Conservation (phyloP, 1,284 basidiomycete species). For the Trametes polyzona region DNA sequence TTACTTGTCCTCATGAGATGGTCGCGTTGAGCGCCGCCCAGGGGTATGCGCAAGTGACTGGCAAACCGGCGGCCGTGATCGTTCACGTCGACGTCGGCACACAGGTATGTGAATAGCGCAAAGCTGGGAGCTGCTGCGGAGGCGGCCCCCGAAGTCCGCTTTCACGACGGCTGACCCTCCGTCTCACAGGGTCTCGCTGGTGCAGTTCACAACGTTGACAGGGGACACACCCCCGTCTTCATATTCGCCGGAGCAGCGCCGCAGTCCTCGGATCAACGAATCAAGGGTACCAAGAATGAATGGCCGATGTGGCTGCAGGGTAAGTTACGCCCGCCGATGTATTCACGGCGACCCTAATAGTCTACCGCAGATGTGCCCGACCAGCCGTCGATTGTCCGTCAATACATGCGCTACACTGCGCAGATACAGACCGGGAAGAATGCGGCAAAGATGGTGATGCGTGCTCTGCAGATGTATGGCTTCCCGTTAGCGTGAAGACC, state of each 20-base stretch:
- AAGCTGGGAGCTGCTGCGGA: too few species aligned
- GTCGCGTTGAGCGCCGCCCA: conserved; percentile 72
- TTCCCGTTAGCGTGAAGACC: background rate
- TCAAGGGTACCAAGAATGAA: conserved; percentile 66
- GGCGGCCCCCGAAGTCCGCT: too few species aligned
- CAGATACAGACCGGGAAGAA: conserved; percentile 59
- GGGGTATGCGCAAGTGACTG: conserved; percentile 64
- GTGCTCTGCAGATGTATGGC: conserved; percentile 63
- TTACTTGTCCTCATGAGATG: conserved; percentile 76
- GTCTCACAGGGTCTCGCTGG: conserved; percentile 71
- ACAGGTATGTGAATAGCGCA: conserved; percentile 56
- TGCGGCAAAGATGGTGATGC: conserved; percentile 51
- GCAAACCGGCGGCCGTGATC: conserved; percentile 66
- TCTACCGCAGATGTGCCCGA: conserved; percentile 57
- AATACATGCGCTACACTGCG: conserved; percentile 68
- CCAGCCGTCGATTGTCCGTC: conserved; percentile 66
- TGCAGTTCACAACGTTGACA: conserved; percentile 70
- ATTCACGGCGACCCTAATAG: background rate
- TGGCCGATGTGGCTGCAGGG: conserved; percentile 76
- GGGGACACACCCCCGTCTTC: conserved; percentile 59
- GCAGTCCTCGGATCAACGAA: conserved; percentile 55
- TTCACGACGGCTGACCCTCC: too few species aligned
- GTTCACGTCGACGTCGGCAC: conserved; percentile 75
- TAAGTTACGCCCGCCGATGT: conserved; percentile 22
- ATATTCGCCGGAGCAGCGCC: conserved; percentile 73